Conservation (phyloP, 331 rosid genomes). For the Cydonia oblonga region DNA sequence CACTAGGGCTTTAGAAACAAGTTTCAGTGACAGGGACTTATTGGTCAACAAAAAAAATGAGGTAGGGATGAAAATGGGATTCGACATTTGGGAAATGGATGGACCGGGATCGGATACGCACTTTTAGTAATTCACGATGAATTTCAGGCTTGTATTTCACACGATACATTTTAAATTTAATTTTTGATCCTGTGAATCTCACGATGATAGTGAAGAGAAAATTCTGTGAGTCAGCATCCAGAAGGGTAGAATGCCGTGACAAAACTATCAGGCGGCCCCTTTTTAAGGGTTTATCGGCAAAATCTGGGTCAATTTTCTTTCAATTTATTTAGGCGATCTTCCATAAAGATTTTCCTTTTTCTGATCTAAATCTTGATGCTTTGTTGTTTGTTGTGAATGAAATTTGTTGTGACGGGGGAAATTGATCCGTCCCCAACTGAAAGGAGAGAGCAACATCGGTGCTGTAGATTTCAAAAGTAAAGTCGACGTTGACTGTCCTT, state of each 20-base stretch:
- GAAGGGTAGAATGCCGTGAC: too few relatives aligned
- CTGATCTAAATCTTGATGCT: too few relatives aligned
- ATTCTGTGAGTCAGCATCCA: too few relatives aligned
- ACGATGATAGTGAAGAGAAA: too few relatives aligned
- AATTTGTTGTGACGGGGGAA: constrained; percentile 8
- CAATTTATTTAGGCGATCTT: neutral
- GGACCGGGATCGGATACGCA: too few relatives aligned
- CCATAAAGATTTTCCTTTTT: neutral
- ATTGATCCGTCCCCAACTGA: constrained; percentile 14
- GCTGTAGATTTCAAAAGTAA: constrained; percentile 25
- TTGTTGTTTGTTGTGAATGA: neutral
- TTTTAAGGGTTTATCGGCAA: neutral
- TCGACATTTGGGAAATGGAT: neutral
- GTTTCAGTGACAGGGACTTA: neutral
- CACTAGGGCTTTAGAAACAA: constrained; percentile 3
- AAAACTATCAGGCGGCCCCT: too few relatives aligned
- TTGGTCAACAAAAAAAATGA: neutral
- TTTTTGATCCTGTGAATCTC: too few relatives aligned
- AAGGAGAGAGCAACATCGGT: constrained; percentile 16
- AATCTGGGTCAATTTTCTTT: neutral
- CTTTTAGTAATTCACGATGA: too few relatives aligned
- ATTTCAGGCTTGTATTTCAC: too few relatives aligned
- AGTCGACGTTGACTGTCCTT: constrained; percentile 37
- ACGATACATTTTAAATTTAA: too few relatives aligned
- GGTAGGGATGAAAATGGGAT: neutral